Conservation (phyloP, 177 flowering plant species). For the Vitis hybrid region DNA sequence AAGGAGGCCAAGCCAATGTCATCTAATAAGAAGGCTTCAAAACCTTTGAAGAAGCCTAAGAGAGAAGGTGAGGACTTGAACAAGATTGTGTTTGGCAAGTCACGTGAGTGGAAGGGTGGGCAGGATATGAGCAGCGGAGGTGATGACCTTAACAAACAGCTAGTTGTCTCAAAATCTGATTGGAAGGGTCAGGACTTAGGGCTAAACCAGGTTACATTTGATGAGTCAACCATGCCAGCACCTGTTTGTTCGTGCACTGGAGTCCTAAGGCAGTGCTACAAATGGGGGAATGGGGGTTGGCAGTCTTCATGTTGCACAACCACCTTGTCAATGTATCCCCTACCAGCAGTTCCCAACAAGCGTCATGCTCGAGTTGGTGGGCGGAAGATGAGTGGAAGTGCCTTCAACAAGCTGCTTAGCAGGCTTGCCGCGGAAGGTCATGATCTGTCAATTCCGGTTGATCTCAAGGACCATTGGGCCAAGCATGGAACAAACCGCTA, state of each 20-base stretch:
- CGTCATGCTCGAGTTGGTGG: slow-evolving; percentile 92
- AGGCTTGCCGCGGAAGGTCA: slow-evolving; percentile 86
- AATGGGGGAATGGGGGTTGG: slow-evolving; percentile 99
- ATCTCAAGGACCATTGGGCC: slow-evolving; percentile 94
- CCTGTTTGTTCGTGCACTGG: slow-evolving; percentile 97
- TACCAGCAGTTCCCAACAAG: slow-evolving; percentile 88
- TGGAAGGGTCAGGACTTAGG: slow-evolving; percentile 86
- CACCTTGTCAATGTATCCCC: slow-evolving; percentile 78
- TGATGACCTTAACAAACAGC: slow-evolving; percentile 57
- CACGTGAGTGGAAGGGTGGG: slow-evolving; percentile 49
- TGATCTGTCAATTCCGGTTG: slow-evolving; percentile 72
- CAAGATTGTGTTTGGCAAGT: slow-evolving; percentile 45
- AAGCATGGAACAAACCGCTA: slow-evolving; percentile 97
- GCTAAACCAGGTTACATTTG: slow-evolving; percentile 73
- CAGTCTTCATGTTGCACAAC: slow-evolving; percentile 98
- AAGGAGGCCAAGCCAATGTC: slow-evolving; percentile 43
- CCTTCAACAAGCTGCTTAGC: slow-evolving; percentile 77
- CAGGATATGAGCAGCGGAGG: slow-evolving; percentile 34
- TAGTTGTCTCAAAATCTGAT: slow-evolving; percentile 47
- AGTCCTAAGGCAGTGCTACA: slow-evolving; percentile 75
- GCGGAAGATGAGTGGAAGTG: slow-evolving; percentile 96
- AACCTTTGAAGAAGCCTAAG: slow-evolving; percentile 44
- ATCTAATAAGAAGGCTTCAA: slow-evolving; percentile 42
- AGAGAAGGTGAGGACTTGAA: slow-evolving; percentile 58
- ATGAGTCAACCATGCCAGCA: slow-evolving; percentile 78